phyloP scores from a whole-genome alignment of 2,329 filamentous ascomycete species.

The Aspergillus cejpii region DNA sequence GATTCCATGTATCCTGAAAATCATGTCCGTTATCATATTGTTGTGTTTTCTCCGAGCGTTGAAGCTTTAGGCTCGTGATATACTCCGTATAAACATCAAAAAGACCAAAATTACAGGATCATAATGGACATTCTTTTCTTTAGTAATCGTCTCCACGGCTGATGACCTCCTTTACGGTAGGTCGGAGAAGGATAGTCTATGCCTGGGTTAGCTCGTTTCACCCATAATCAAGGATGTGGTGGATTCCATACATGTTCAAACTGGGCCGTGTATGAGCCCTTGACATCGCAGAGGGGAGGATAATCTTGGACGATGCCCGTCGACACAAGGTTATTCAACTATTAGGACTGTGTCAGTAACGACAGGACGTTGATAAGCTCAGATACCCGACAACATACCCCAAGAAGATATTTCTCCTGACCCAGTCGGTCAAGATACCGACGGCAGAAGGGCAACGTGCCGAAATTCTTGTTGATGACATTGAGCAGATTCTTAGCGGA shows the following conservation, averaged over 20 bases:
- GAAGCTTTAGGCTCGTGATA: neutral
- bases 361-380: neutral
- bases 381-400: conserved; percentile 50
- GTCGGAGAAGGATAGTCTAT: conserved; percentile 68
- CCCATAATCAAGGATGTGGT: neutral
- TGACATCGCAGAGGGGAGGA: conserved; percentile 81
- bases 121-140: conserved; percentile 24
- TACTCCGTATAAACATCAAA: neutral
- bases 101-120: neutral
- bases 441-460: conserved; percentile 82
- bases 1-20: neutral
- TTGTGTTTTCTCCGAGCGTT: neutral
- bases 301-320: conserved; percentile 84
- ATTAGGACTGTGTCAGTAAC: conserved; percentile 8
- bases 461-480: conserved; percentile 94
- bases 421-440: conserved; percentile 89
- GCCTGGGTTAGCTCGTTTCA: conserved; percentile 12
- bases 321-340: conserved; percentile 80
- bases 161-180: conserved; percentile 79
- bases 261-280: conserved; percentile 90
- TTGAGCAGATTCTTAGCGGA: conserved; percentile 80
- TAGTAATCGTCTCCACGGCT: conserved; percentile 81
- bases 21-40: neutral
- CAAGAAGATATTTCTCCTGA: conserved; percentile 87
- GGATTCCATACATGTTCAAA: conserved; percentile 74